Evolutionary conservation across 2,329 filamentous ascomycete genomes (phyloP), one percentile per base, ranked within the genome.

Genomic region (Aspergillus fischeri): DNA sequence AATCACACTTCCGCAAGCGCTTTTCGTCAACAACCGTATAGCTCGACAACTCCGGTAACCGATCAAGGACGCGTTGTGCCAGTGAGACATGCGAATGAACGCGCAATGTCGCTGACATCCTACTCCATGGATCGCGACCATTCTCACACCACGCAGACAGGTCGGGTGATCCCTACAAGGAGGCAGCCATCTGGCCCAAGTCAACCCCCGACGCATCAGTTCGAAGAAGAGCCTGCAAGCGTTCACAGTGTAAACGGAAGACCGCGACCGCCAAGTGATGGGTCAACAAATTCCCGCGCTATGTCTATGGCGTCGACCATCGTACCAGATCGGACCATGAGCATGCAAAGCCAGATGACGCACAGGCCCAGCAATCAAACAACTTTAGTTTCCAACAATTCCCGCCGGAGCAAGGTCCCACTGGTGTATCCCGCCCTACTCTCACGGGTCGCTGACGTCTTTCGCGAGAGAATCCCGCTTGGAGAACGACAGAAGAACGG

Each of bases 401-500:
- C 90, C 75, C 77, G 86, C 79, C 80, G 83, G 54, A 69, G 60
- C 52, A 81, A 84, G 66, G 86, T 92, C 3, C 93, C 93, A 3
- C 81, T 97, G 21, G 93, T 97, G 1, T 97, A 99, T 71, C 94
- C 94, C 25, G 94, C 94, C 38, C 78, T 97, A 49, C 80, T 99
- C 21, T 97, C 94, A n/a, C 86, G 90, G 54, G 94, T 99, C 4
- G 92, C 90, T 45, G 90, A 95, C 67, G 92, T 91, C 55, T 97
- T 99, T 75, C 87, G 91, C 53, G 91, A 95, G 66, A 88, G 93
- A 73, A 92, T 99, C 51, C 84, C 87, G 25, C 83, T 92, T 25
- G 87, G 89, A 53, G 94, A 97, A 69, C 86, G 92, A 61, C 92
- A 91, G 62, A 99, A 99, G 81, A 97, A 99, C 80, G 93, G 93